phyloP scores from a whole-genome alignment of 768 basidiomycete species.

The Mycena rebaudengoi region DNA sequence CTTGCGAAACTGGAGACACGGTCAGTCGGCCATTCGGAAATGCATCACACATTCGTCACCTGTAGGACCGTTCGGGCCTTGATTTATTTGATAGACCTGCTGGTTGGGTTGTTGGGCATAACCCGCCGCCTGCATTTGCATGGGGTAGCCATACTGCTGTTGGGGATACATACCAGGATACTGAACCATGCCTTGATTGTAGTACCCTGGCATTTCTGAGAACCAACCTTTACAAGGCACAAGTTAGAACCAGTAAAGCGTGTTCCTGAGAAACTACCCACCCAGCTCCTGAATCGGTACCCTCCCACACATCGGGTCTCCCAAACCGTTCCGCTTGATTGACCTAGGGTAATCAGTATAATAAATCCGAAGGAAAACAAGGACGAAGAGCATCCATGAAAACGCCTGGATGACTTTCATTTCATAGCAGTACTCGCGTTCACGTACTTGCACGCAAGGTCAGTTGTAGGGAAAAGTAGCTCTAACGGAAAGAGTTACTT shows the following conservation, averaged over 20 bases:
- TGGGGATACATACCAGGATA: slow-evolving; percentile 36
- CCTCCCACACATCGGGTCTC: slow-evolving; percentile 60
- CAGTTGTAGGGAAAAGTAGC: slow-evolving; percentile 1
- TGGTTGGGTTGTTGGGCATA: slow-evolving; percentile 14
- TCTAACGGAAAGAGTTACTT: slow-evolving; percentile 50
- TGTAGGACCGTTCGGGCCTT: slow-evolving; percentile 19
- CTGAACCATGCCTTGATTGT: slow-evolving; percentile 43
- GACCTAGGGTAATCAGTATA: slow-evolving; percentile 65
- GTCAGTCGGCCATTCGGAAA: background rate
- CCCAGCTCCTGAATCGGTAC: slow-evolving; percentile 69
- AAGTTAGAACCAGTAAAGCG: background rate
- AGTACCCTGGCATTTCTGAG: slow-evolving; percentile 73
- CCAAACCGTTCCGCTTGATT: slow-evolving; percentile 63
- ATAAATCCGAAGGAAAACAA: slow-evolving; percentile 58
- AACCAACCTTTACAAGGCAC: slow-evolving; percentile 75
- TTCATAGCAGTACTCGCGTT: slow-evolving; percentile 71
- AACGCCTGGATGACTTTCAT: slow-evolving; percentile 84
- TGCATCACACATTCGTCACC: background rate
- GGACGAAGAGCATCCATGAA: slow-evolving; percentile 76
- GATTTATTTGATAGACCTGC: slow-evolving; percentile 16
- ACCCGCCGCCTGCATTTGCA: slow-evolving; percentile 57
- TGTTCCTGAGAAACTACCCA: no score
- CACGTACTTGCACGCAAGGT: slow-evolving; percentile 53
- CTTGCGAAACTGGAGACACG: slow-evolving; percentile 24
- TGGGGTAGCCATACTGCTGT: slow-evolving; percentile 43